Evolutionary conservation across 768 basidiomycete species (phyloP), one percentile per base, ranked within the genome.

Genomic region (Peribolospora kevripleyi): DNA sequence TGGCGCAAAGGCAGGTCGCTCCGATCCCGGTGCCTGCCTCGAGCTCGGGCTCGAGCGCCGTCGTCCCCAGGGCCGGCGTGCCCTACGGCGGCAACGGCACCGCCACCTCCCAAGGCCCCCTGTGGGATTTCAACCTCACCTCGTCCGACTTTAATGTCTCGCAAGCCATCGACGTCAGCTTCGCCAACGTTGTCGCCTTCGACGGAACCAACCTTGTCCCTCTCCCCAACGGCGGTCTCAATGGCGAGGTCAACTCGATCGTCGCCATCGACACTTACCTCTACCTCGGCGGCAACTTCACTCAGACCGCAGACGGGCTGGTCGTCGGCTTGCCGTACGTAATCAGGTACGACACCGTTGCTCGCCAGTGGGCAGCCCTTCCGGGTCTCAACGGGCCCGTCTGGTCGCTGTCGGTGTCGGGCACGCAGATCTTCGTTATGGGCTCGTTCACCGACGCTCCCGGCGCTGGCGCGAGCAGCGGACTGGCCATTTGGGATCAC

Each of bases 201-300:
- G 77, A 77, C 60, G 72, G 73, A 59, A 76, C 79, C 3, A 71
- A 56, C 3, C 69, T 84, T 39, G 62, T 69, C 7, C 62, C 73
- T 0, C 64, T 88, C 13, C 63, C 79, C 0, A 70, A 74, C 9
- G 74, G 74, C 38, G 93, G 93, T 7, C 72, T 97, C 54, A 78
- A 90, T 63, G 90, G 84, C 3, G 67, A 73, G 7, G 84, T 97
- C 7, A 71, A 74, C 7, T 74, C 84, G 0, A 65, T 90, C 46
- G 70, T 74, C n/a, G 63, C 56, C 9, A 62, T 81, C 41, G 68
- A 73, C 8, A 73, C 61, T 8, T 59, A 60, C 14, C 67, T 97
- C 8, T 93, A 75, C 65, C 77, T 90, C 46, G 91, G 86, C n/a
- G 93, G 93, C 0, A 71, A 77, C 0, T 98, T 98, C 70, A 74